A percentile compares a stretch with the other conserved stretches of the same genome.
Evolutionary conservation across 2,329 filamentous ascomycete species (phyloP).

Genomic region (Phyllosticta ampelicida): DNA sequence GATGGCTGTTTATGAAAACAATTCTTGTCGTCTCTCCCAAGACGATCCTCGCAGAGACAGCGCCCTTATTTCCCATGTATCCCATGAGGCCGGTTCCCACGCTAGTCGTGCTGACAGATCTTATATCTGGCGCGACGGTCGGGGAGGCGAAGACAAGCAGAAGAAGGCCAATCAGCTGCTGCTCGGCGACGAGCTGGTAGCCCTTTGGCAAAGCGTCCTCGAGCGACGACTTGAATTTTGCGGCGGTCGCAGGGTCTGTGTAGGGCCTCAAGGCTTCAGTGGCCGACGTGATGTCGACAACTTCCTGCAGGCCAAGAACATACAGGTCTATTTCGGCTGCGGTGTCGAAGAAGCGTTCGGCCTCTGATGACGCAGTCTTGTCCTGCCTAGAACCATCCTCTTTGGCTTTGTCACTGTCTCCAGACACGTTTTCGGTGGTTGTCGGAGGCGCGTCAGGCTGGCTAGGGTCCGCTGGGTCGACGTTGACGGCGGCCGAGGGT

Average conservation of each 20-base stretch:
- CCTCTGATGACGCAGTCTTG: constrained; percentile 36
- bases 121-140: constrained; percentile 60
- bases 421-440: constrained; percentile 14
- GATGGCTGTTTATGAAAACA: constrained; percentile 83
- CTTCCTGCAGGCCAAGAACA: constrained; percentile 81
- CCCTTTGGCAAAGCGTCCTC: constrained; percentile 62
- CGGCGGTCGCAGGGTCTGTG: constrained; percentile 58
- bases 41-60: constrained; percentile 68
- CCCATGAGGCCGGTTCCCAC: constrained; percentile 86
- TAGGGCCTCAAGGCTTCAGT: constrained; percentile 69
- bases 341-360: constrained; percentile 34
- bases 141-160: constrained; percentile 79
- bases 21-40: constrained; percentile 82
- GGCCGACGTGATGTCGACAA: constrained; percentile 74
- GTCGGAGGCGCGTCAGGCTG: constrained; percentile 16
- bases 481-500: constrained; percentile 44
- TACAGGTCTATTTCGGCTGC: constrained; percentile 67
- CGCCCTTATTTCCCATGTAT: constrained; percentile 95
- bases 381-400: constrained; percentile 39
- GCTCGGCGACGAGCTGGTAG: constrained; percentile 65
- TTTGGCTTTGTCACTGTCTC: constrained; percentile 37
- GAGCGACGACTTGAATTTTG: constrained; percentile 72
- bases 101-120: constrained; percentile 68
- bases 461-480: constrained; percentile 16
- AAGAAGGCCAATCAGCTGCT: constrained; percentile 78